phyloP scores from a whole-genome alignment of 305 asterid species.

The Rubia tinctorum region DNA sequence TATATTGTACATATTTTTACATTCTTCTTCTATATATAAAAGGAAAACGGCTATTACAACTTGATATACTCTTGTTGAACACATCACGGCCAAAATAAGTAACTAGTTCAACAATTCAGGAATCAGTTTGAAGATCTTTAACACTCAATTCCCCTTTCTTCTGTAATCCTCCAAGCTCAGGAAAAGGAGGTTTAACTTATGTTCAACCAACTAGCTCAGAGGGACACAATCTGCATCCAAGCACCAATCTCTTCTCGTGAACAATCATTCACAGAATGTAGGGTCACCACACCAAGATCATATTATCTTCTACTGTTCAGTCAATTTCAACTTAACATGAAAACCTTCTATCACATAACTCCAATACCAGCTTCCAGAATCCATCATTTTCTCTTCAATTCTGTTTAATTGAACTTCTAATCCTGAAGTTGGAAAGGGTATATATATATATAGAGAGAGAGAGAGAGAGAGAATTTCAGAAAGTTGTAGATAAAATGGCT shows the following conservation, averaged over 20 bases:
- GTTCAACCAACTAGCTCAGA: constrained; percentile 68
- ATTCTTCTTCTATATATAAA: constrained; percentile 23
- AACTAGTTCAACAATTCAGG: constrained; percentile 1
- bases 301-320: constrained; percentile 41
- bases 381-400: constrained; percentile 51
- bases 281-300: constrained; percentile 10
- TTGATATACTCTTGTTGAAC: constrained; percentile 20
- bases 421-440: constrained; percentile 38
- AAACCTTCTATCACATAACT: constrained; percentile 57
- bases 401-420: constrained; percentile 54
- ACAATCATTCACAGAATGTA: constrained; percentile 67
- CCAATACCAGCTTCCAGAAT: constrained; percentile 99
- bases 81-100: constrained; percentile 15
- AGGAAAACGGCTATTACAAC: constrained; percentile 26
- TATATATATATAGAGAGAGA: too few relatives aligned
- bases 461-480: neutral
- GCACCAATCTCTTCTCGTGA: constrained; percentile 46
- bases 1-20: constrained; percentile 34
- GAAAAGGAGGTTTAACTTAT: constrained; percentile 68
- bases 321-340: constrained; percentile 68
- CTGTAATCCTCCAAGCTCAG: neutral
- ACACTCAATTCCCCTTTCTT: constrained; percentile 5
- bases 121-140: neutral
- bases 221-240: constrained; percentile 11
- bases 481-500: neutral